Percentiles rank a stretch among this genome's conserved stretches.
Evolutionary conservation across 495 filamentous ascomycete genomes (phyloP).

Genomic region (Sporormia fimetaria): DNA sequence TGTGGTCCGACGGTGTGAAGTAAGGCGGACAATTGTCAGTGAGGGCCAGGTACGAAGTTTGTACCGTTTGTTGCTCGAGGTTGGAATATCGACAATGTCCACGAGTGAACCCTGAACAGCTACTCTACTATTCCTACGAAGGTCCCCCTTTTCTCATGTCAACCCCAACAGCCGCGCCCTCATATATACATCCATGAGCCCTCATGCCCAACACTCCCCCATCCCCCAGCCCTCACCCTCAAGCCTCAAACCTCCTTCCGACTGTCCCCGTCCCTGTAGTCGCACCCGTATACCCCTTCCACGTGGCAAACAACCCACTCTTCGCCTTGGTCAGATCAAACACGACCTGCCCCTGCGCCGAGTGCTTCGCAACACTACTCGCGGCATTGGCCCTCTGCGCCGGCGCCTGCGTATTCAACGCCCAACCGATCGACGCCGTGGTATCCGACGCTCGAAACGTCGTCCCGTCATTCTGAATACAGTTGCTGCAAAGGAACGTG

Average conservation of each 20-base stretch:
- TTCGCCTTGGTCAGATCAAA: constrained; percentile 11
- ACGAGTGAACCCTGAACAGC: too few species aligned
- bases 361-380: constrained; percentile 7
- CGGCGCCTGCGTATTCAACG: constrained; percentile 11
- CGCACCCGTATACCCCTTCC: constrained; percentile 11
- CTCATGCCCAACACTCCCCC: too few species aligned
- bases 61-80: too few species aligned
- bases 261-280: neutral
- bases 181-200: too few species aligned
- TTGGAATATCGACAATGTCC: too few species aligned
- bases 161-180: too few species aligned
- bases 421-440: constrained; percentile 9
- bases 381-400: constrained; percentile 3
- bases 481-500: constrained; percentile 22
- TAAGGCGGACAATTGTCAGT: too few species aligned
- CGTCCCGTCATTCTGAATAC: constrained; percentile 13
- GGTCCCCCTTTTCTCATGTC: too few species aligned
- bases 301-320: constrained; percentile 8
- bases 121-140: too few species aligned
- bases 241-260: neutral
- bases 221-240: neutral
- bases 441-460: constrained; percentile 13
- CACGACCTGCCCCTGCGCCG: constrained; percentile 1
- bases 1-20: too few species aligned
- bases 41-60: too few species aligned